phyloP scores from a whole-genome alignment of 208 protist species.

The Jaenimonas drosophilae region DNA sequence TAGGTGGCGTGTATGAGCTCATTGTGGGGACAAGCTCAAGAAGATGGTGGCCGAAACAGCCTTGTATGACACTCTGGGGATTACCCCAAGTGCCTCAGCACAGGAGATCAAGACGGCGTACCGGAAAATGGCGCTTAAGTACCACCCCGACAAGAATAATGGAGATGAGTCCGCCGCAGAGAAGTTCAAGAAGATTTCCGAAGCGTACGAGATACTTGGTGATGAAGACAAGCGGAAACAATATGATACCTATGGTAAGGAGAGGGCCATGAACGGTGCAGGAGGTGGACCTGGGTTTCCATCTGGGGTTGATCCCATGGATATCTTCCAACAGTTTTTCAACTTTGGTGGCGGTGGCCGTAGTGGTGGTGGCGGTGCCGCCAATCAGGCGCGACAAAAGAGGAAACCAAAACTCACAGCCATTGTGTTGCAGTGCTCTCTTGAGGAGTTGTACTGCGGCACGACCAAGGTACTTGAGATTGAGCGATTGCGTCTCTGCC shows the following conservation, averaged over 20 bases:
- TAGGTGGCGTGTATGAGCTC: too few relatives aligned
- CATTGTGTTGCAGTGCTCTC: constrained; percentile 80
- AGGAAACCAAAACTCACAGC: too few relatives aligned
- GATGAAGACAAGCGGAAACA: constrained; percentile 84
- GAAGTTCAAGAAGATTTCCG: constrained; percentile 77
- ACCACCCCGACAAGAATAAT: constrained; percentile 88
- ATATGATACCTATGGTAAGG: constrained; percentile 81
- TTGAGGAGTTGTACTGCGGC: constrained; percentile 97
- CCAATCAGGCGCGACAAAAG: too few relatives aligned
- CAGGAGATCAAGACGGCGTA: constrained; percentile 82
- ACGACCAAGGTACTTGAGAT: constrained; percentile 89
- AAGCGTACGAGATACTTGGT: constrained; percentile 94
- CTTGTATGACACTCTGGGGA: constrained; percentile 71
- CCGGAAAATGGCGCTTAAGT: constrained; percentile 79
- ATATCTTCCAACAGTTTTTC: constrained; percentile 82
- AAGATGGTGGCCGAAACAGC: too few relatives aligned
- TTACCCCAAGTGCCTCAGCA: constrained; percentile 49
- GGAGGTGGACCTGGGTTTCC: constrained; percentile 34
- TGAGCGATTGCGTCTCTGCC: constrained; percentile 51
- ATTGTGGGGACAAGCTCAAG: too few relatives aligned
- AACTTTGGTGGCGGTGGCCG: constrained; percentile 46
- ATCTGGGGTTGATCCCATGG: constrained; percentile 64
- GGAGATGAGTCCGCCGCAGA: constrained; percentile 49
- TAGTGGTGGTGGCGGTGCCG: too few relatives aligned
- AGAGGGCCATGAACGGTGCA: constrained; percentile 66